Conservation (phyloP, 2,329 filamentous ascomycete genomes). For the Akanthomyces uredinophilus region DNA sequence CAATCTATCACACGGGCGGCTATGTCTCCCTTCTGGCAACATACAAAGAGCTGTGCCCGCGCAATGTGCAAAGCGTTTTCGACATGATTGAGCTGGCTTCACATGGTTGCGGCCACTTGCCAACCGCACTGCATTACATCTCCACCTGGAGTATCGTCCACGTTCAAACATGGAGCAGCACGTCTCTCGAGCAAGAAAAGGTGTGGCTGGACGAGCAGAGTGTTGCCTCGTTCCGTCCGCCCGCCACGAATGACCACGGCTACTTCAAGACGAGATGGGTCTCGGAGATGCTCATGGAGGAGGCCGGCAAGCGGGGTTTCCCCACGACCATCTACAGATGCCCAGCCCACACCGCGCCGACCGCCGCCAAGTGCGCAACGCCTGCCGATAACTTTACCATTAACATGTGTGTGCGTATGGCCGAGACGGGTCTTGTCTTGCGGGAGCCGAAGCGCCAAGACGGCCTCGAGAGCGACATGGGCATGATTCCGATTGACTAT, state of each 20-base stretch:
- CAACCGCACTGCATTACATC: conserved; percentile 21
- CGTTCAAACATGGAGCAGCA: conserved; percentile 22
- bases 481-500: conserved; percentile 11
- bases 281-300: conserved; percentile 22
- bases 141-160: conserved; percentile 24
- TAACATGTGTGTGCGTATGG: conserved; percentile 6
- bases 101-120: conserved; percentile 5
- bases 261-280: conserved; percentile 27
- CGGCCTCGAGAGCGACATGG: conserved; percentile 2
- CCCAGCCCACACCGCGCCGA: conserved; percentile 14
- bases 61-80: conserved; percentile 22
- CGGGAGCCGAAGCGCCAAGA: background rate
- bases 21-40: conserved; percentile 24
- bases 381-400: conserved; percentile 6
- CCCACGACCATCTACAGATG: conserved; percentile 20
- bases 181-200: conserved; percentile 16
- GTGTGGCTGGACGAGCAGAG: conserved; percentile 20
- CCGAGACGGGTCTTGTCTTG: background rate
- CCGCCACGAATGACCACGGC: conserved; percentile 22
- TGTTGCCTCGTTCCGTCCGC: conserved; percentile 20
- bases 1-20: conserved; percentile 25
- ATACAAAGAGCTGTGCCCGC: conserved; percentile 19
- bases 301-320: conserved; percentile 23
- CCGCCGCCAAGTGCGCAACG: background rate
- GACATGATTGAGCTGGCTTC: conserved; percentile 24